Percentiles rank a stretch among this genome's conserved stretches.
These are phyloP conservation scores for Dothistroma pini DNA, from an alignment of 2,329 filamentous ascomycete species.

Conservation along the genomic window DNA sequence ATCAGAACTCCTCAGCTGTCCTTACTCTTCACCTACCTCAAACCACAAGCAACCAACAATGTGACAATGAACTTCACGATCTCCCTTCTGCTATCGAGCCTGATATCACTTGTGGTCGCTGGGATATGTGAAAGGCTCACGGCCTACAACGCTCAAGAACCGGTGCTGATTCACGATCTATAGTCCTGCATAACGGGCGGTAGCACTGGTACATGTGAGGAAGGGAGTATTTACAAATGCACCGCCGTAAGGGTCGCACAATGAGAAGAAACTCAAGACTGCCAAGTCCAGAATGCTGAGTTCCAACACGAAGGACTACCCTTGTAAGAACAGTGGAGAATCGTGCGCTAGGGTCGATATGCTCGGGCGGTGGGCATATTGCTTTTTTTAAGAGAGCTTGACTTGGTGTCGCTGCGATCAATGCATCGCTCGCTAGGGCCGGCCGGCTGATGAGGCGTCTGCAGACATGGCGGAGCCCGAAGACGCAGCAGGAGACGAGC, in stretches of 20 bases:
- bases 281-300: background rate
- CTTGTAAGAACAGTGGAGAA: background rate
- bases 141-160: background rate
- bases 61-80: background rate
- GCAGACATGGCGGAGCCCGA: background rate
- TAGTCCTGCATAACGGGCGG: background rate
- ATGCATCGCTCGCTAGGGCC: background rate
- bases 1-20: too few relatives aligned
- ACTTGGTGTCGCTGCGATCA: background rate
- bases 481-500: background rate
- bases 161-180: background rate
- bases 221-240: background rate
- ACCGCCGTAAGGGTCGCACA: background rate
- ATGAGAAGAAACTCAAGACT: too few relatives aligned
- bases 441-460: too few relatives aligned
- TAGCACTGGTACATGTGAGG: background rate
- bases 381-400: background rate
- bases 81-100: background rate
- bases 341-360: background rate
- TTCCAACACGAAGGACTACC: background rate
- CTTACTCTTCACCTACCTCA: background rate
- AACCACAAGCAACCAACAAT: background rate
- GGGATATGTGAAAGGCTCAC: background rate
- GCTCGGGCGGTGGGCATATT: background rate
- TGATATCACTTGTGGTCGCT: background rate